Evolutionary conservation across 1,139 yeast species (phyloP).

Genomic region (Taphrina sp.): DNA sequence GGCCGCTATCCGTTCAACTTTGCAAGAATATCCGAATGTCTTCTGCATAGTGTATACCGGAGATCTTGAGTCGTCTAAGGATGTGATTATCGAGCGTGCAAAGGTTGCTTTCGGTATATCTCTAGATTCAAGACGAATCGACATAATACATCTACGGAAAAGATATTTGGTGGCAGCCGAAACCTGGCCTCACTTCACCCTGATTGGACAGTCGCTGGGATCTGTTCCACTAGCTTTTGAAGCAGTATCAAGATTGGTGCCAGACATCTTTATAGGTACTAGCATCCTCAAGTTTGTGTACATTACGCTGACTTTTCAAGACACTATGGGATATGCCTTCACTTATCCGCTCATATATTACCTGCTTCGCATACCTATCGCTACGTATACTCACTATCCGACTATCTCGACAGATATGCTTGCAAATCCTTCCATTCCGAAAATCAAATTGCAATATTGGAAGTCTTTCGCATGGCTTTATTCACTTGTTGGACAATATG

Average conservation of each 20-base stretch:
- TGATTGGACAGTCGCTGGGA: constrained; percentile 85
- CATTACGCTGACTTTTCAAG: constrained; percentile 20
- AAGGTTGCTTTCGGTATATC: constrained; percentile 56
- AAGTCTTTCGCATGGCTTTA: constrained; percentile 53
- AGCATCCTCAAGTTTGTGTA: not conserved
- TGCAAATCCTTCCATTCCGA: constrained; percentile 40
- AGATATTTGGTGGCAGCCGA: constrained; percentile 65
- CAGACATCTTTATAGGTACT: constrained; percentile 78
- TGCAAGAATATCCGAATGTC: constrained; percentile 52
- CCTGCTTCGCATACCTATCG: constrained; percentile 65
- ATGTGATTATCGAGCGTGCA: constrained; percentile 59
- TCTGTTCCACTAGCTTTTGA: constrained; percentile 66
- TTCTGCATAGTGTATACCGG: constrained; percentile 79
- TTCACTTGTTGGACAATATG: constrained; percentile 62
- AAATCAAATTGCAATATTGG: constrained; percentile 70
- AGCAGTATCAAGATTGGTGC: constrained; percentile 66
- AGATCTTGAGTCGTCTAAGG: constrained; percentile 53
- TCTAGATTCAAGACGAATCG: constrained; percentile 56
- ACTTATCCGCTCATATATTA: constrained; percentile 62
- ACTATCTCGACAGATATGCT: constrained; percentile 84
- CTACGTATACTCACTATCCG: constrained; percentile 92
- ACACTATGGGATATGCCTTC: constrained; percentile 93
- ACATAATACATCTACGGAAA: constrained; percentile 66
- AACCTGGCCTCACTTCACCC: constrained; percentile 76
- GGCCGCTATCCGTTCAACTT: constrained; percentile 82